phyloP scores from a whole-genome alignment of 441 rosid species.

The Adansonia gregorii region DNA sequence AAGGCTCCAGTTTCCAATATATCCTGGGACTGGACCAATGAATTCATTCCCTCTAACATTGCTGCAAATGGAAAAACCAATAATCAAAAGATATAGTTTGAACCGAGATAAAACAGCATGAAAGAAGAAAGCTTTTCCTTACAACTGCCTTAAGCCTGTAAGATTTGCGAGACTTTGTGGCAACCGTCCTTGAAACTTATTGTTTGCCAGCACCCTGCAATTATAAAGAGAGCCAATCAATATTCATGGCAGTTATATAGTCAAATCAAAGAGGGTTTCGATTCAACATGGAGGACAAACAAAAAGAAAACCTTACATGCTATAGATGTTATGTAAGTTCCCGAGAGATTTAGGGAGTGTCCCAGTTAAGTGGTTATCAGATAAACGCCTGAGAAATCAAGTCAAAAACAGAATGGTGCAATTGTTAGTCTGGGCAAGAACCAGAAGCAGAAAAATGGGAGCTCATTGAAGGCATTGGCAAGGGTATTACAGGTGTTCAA shows the following conservation, averaged over 20 bases:
- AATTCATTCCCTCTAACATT: slow-evolving; percentile 22
- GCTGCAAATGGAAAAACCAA: background rate
- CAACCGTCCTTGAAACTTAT: slow-evolving; percentile 20
- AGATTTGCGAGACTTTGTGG: background rate
- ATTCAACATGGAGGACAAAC: background rate
- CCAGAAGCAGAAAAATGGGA: background rate
- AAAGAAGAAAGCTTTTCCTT: slow-evolving; percentile 15
- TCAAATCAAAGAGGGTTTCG: background rate
- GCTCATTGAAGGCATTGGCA: too few relatives aligned
- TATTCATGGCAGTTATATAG: background rate
- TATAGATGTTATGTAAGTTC: slow-evolving; percentile 1
- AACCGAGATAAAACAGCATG: background rate
- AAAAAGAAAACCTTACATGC: background rate
- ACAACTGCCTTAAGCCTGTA: slow-evolving; percentile 15
- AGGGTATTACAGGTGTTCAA: slow-evolving; percentile 19
- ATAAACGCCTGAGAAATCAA: slow-evolving; percentile 17
- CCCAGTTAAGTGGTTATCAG: slow-evolving; percentile 21
- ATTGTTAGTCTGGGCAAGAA: background rate
- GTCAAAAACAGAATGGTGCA: background rate
- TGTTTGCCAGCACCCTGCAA: slow-evolving; percentile 22
- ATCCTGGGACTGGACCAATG: slow-evolving; percentile 4
- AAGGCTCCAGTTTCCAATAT: slow-evolving; percentile 15
- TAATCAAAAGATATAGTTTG: background rate
- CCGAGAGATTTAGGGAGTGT: slow-evolving; percentile 14
- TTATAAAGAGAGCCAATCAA: background rate